These are phyloP conservation scores for Beauveria australis DNA, from an alignment of 2,329 filamentous ascomycete species.

Conservation along the genomic window DNA sequence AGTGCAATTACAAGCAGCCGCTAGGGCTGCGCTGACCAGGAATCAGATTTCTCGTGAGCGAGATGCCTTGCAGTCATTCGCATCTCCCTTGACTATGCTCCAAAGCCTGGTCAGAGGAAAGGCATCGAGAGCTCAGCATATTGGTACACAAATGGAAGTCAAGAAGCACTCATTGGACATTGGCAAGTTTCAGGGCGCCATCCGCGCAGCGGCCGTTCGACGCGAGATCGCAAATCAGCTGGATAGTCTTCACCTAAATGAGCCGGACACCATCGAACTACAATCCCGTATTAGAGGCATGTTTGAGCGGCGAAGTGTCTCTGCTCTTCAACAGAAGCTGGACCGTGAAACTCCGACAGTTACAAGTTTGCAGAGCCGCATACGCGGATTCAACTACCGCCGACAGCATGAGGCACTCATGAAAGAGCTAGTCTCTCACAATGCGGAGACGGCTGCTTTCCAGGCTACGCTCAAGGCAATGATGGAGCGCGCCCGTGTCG, in stretches of 20 bases:
- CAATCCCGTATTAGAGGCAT: constrained; percentile 56
- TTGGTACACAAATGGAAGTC: constrained; percentile 40
- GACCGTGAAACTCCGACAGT: constrained; percentile 49
- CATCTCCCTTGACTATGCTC: constrained; percentile 39
- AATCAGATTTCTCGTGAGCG: constrained; percentile 42
- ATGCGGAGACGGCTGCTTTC: constrained; percentile 57
- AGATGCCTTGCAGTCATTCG: constrained; percentile 42
- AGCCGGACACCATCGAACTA: constrained; percentile 39
- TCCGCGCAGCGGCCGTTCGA: constrained; percentile 48
- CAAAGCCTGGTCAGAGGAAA: constrained; percentile 38
- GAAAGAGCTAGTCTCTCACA: constrained; percentile 60
- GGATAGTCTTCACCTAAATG: constrained; percentile 37
- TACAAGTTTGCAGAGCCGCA: constrained; percentile 55
- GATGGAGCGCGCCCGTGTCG: constrained; percentile 66
- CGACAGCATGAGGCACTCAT: constrained; percentile 55
- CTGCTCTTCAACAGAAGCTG: constrained; percentile 45
- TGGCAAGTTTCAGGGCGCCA: constrained; percentile 40
- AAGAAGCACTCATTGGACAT: constrained; percentile 34
- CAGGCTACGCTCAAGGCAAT: constrained; percentile 74
- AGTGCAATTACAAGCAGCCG: constrained; percentile 55
- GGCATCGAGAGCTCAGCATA: constrained; percentile 35
- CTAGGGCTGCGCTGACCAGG: constrained; percentile 54
- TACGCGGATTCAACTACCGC: constrained; percentile 58
- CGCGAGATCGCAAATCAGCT: constrained; percentile 40
- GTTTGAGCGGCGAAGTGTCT: constrained; percentile 44